Base-by-base conservation (phyloP, 805 yeast species). In the Wickerhamomyces chaumierensis region DNA sequence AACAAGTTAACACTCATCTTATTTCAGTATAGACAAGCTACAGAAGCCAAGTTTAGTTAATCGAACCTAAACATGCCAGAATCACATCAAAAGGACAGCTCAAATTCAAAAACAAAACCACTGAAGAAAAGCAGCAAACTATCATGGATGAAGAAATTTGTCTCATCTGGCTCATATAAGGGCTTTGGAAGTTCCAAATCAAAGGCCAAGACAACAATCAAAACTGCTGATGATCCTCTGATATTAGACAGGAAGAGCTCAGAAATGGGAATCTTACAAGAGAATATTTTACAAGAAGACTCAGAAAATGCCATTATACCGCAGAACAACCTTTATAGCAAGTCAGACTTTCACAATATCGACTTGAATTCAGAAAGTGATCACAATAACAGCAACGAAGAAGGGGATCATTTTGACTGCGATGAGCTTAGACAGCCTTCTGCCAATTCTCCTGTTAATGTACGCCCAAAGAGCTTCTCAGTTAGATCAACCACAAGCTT, bases 81-180 rank as follows among this genome's bases (percentile, higher is more conserved):
- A 25, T 13, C n/a, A 25, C n/a, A 25, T 25, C n/a, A 13, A 25
- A 25, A 17, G 20, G 8, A 7, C n/a, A n/a, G 28, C 17, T 16
- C 21, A 7, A 33, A 34, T 35, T 18, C 29, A 34, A 13, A 34
- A 35, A 15, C 28, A 27, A 16, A 37, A 12, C 39, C 35, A 34
- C 34, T 37, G 12, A 38, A 27, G 17, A 42, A 42, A 25, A 31
- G 31, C 8, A 42, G 49, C n/a, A 40, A 44, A 5, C 46, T 48
- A 18, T 28, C 43, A 2, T 48, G 51, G 51, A 48, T 48, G 2
- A 46, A 37, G 35, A 46, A 41, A 32, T 38, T 48, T 1, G 42
- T 48, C 13, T 49, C 46, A 16, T 27, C 46, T 12, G 40, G 39
- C 19, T 37, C 29, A 9, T 13, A 25, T 13, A 25, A 15, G 7